Evolutionary conservation across 1,284 basidiomycete species (phyloP).

Genomic region (Schizopora paradoxa): DNA sequence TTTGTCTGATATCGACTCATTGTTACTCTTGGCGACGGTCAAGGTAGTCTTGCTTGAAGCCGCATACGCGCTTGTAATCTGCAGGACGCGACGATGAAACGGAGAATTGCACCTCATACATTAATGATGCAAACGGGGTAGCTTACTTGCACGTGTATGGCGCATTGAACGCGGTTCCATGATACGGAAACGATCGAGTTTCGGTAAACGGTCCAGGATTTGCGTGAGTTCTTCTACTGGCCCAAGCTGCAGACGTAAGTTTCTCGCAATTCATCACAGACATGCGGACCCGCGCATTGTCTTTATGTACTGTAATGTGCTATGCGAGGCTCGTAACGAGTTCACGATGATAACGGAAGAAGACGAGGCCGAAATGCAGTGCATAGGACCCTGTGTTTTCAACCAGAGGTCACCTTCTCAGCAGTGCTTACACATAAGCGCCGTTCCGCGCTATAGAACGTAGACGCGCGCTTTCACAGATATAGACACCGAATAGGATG

Average conservation of each 20-base stretch:
- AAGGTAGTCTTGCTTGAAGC: constrained; percentile 80
- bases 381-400: no score
- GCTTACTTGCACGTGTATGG: constrained; percentile 16
- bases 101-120: no score
- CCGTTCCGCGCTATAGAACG: no score
- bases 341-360: no score
- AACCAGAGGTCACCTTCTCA: no score
- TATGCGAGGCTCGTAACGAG: no score
- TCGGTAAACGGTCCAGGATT: neutral
- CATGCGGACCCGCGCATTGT: constrained; percentile 54
- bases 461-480: no score
- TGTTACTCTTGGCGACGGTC: constrained; percentile 93
- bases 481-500: no score
- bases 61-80: constrained; percentile 78
- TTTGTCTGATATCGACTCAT: constrained; percentile 94
- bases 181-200: neutral
- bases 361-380: no score
- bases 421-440: no score
- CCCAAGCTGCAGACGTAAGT: neutral
- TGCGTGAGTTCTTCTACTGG: neutral
- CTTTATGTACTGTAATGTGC: constrained; percentile 35
- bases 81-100: constrained; percentile 11
- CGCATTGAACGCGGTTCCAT: constrained; percentile 17
- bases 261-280: constrained; percentile 5
- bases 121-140: neutral